These are phyloP conservation scores for Diplodia corticola DNA, from an alignment of 2,329 filamentous ascomycete genomes.

Conservation along the genomic window DNA sequence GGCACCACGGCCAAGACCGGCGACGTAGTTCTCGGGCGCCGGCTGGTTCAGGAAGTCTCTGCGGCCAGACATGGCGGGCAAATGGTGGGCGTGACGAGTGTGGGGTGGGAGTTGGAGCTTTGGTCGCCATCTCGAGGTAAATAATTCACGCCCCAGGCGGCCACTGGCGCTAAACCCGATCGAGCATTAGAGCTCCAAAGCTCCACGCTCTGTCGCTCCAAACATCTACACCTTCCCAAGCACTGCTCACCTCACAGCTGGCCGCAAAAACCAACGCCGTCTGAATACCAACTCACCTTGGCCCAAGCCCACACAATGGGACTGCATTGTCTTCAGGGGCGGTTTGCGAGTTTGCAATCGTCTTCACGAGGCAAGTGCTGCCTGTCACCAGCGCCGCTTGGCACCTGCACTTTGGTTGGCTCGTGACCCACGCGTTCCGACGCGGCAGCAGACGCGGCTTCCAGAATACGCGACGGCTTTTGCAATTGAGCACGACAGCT, in stretches of 20 bases:
- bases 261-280: not conserved
- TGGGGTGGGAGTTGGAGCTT: slow-evolving; percentile 14
- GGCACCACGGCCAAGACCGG: slow-evolving; percentile 93
- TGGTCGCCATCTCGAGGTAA: slow-evolving; percentile 5
- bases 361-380: not conserved
- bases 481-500: not conserved
- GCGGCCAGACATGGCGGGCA: slow-evolving; percentile 56
- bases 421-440: not conserved
- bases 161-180: slow-evolving; percentile 4
- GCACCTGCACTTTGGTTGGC: not conserved
- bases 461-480: not conserved
- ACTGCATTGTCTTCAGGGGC: not conserved
- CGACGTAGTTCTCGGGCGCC: slow-evolving; percentile 67
- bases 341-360: not conserved
- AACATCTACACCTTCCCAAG: not conserved
- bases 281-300: not conserved
- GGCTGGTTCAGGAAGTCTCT: slow-evolving; percentile 90
- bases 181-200: not conserved
- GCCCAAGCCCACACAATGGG: not conserved
- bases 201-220: not conserved
- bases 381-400: not conserved
- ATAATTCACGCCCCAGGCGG: slow-evolving; percentile 7
- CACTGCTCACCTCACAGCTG: not conserved
- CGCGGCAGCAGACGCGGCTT: not conserved
- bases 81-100: not conserved